Conservation (phyloP, 1,139 yeast species). For the Arxiozyma slooffiae region DNA sequence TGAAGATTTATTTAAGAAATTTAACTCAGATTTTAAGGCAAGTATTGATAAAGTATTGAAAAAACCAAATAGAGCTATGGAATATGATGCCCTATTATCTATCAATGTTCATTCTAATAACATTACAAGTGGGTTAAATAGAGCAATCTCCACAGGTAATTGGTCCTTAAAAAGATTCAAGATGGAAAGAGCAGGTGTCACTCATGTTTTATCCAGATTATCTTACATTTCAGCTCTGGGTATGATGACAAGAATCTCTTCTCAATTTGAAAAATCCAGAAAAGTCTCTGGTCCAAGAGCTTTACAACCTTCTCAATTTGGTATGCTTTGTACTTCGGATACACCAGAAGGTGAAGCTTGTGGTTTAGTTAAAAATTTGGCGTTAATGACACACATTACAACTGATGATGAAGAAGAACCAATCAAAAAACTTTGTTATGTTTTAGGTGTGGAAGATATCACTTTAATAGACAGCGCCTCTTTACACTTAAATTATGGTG, state of each 20-base stretch:
- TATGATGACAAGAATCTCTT: slow-evolving; percentile 98
- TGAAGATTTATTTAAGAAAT: slow-evolving; percentile 94
- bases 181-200: slow-evolving; percentile 99
- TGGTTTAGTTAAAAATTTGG: slow-evolving; percentile 93
- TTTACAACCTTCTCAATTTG: slow-evolving; percentile 95
- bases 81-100: slow-evolving; percentile 83
- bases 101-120: slow-evolving; percentile 86
- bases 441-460: slow-evolving; percentile 85
- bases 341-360: slow-evolving; percentile 99
- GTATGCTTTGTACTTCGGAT: slow-evolving; percentile 97
- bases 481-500: slow-evolving; percentile 72
- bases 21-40: slow-evolving; percentile 87
- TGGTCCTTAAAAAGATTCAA: slow-evolving; percentile 98
- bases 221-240: slow-evolving; percentile 93
- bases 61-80: slow-evolving; percentile 90
- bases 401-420: slow-evolving; percentile 97
- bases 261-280: slow-evolving; percentile 95
- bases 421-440: slow-evolving; percentile 60
- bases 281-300: slow-evolving; percentile 99
- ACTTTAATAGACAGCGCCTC: slow-evolving; percentile 74
- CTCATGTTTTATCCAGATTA: slow-evolving; percentile 84
- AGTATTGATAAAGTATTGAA: slow-evolving; percentile 87
- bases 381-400: slow-evolving; percentile 96
- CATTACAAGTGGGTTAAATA: slow-evolving; percentile 85
- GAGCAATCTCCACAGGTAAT: slow-evolving; percentile 97